phyloP scores from a whole-genome alignment of 148 eudicot genomes.

The Rhododendron griersonianum region DNA sequence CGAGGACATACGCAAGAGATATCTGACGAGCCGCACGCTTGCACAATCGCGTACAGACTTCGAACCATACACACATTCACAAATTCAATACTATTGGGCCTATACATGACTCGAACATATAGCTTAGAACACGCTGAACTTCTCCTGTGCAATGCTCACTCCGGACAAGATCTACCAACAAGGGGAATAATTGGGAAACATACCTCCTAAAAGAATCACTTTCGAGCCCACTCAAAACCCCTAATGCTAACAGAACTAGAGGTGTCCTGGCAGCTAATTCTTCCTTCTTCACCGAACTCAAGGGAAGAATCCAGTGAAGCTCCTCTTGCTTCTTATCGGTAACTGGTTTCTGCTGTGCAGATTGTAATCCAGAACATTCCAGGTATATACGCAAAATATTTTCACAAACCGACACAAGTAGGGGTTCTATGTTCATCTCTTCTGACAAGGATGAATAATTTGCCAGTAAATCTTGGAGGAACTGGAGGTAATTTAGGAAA shows the following conservation, averaged over 20 bases:
- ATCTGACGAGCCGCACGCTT: neutral
- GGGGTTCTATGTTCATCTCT: conserved; percentile 52
- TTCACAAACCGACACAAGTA: conserved; percentile 57
- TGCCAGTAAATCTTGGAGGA: conserved; percentile 51
- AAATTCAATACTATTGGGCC: conserved; percentile 46
- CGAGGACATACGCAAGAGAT: neutral
- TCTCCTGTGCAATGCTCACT: conserved; percentile 62
- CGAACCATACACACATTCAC: neutral
- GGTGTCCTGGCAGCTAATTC: conserved; percentile 80
- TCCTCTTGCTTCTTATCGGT: conserved; percentile 16
- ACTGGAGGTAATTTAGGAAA: conserved; percentile 53
- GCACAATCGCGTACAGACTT: neutral
- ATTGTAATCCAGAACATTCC: conserved; percentile 49
- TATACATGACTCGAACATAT: conserved; percentile 53
- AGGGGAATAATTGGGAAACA: conserved; percentile 57
- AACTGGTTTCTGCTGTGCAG: conserved; percentile 26
- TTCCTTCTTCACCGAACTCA: conserved; percentile 74
- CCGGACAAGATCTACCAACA: conserved; percentile 62
- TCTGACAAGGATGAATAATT: conserved; percentile 38
- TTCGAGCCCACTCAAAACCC: conserved; percentile 49
- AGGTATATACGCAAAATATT: conserved; percentile 67
- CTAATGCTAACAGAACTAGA: conserved; percentile 56
- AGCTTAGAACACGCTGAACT: conserved; percentile 47
- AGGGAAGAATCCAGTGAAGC: conserved; percentile 70
- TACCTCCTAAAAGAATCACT: conserved; percentile 48